Percentiles rank a stretch among this genome's conserved stretches.
phyloP scores from a whole-genome alignment of 352 stramenopile genomes.

The Phytophthora nicotianae region DNA sequence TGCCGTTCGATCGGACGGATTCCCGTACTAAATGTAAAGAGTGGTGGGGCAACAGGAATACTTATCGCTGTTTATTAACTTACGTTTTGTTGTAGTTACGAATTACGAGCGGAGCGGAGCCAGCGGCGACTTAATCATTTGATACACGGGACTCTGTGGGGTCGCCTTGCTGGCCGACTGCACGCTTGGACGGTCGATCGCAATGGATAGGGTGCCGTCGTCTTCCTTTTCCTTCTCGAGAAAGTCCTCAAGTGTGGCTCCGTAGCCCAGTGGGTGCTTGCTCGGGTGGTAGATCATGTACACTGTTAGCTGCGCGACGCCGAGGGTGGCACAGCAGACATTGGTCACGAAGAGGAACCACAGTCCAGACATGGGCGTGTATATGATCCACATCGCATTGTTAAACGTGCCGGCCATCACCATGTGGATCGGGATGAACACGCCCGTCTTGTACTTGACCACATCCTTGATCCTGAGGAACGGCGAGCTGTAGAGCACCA shows the following conservation, averaged over 20 bases:
- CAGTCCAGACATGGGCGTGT: slow-evolving; percentile 41
- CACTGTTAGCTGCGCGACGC: slow-evolving; percentile 40
- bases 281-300: slow-evolving; percentile 62
- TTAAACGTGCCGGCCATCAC: slow-evolving; percentile 55
- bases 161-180: slow-evolving; percentile 18
- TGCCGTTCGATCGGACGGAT: no score
- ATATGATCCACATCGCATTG: slow-evolving; percentile 62
- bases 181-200: slow-evolving; percentile 24
- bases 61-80: slow-evolving; percentile 7
- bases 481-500: slow-evolving; percentile 65
- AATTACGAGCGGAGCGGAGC: slow-evolving; percentile 21
- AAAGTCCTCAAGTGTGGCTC: slow-evolving; percentile 25
- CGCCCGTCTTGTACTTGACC: slow-evolving; percentile 49
- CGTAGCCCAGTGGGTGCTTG: slow-evolving; percentile 38
- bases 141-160: slow-evolving; percentile 30
- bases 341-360: slow-evolving; percentile 71
- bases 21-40: no score
- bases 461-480: slow-evolving; percentile 58
- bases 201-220: slow-evolving; percentile 20
- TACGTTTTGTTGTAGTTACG: not conserved
- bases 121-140: slow-evolving; percentile 36
- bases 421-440: slow-evolving; percentile 64
- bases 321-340: slow-evolving; percentile 40
- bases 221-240: slow-evolving; percentile 33
- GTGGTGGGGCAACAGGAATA: not conserved